Evolutionary conservation across 108 stramenopile species (phyloP).

Genomic region (Cyclotella sp.): DNA sequence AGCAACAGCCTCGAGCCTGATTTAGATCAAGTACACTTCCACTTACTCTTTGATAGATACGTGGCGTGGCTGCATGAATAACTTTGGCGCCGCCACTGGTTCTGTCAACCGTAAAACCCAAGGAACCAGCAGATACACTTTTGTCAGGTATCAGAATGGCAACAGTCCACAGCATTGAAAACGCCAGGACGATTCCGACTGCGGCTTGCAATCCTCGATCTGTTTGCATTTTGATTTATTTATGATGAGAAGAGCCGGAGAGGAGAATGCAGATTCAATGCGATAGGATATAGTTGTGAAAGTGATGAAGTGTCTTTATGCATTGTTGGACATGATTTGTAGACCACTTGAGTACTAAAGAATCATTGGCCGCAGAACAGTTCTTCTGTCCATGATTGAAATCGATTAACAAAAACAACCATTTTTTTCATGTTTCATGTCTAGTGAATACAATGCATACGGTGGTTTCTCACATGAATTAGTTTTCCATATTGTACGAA

Average conservation of each 20-base stretch:
- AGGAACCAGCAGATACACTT: not conserved
- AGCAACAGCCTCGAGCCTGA: not conserved
- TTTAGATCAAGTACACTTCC: not conserved
- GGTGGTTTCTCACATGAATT: not conserved
- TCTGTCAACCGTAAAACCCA: not conserved
- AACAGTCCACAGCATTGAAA: slow-evolving; percentile 37
- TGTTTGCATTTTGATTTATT: slow-evolving; percentile 14
- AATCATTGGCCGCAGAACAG: not conserved
- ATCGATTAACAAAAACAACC: not conserved
- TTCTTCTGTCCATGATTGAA: slow-evolving; percentile 1
- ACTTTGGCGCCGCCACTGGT: not conserved
- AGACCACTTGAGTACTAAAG: not conserved
- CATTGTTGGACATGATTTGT: not conserved
- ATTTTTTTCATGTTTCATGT: not conserved
- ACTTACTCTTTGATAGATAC: not conserved
- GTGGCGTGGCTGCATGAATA: not conserved
- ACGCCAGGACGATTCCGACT: slow-evolving; percentile 26
- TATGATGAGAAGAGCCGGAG: not conserved
- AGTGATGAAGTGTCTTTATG: not conserved
- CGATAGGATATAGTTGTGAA: not conserved
- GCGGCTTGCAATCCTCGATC: slow-evolving; percentile 40
- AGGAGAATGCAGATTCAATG: not conserved
- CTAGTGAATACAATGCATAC: not conserved
- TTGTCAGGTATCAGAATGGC: slow-evolving; percentile 22
- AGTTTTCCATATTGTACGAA: not conserved